phyloP scores from a whole-genome alignment of 345 rosid species.

The Eucalyptus grandis region DNA sequence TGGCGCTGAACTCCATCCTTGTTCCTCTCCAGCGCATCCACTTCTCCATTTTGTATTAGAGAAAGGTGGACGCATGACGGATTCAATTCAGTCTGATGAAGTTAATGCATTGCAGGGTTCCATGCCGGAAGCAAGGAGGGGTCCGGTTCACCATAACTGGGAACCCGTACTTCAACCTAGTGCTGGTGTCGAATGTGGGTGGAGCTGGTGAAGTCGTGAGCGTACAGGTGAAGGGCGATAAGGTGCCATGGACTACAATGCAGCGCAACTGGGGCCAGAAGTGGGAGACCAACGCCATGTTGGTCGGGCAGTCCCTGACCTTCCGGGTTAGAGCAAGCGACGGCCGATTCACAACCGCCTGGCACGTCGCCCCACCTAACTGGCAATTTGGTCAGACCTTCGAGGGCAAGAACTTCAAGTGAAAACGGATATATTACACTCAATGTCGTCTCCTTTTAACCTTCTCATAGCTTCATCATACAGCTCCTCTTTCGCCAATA shows the following conservation, averaged over 20 bases:
- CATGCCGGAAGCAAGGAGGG: slow-evolving; percentile 73
- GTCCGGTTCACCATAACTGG: slow-evolving; percentile 50
- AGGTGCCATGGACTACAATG: slow-evolving; percentile 33
- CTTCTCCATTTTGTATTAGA: neutral
- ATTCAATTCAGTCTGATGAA: neutral
- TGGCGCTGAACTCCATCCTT: neutral
- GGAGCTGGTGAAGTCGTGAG: slow-evolving; percentile 57
- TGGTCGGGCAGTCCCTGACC: slow-evolving; percentile 27
- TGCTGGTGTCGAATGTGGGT: slow-evolving; percentile 49
- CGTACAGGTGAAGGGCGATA: slow-evolving; percentile 42
- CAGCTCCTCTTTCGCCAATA: neutral
- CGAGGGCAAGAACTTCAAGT: slow-evolving; percentile 35
- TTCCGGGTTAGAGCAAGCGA: slow-evolving; percentile 36
- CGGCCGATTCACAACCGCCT: slow-evolving; percentile 16
- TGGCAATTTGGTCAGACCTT: slow-evolving; percentile 43
- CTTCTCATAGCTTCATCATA: neutral
- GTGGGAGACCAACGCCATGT: slow-evolving; percentile 19
- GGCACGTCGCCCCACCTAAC: slow-evolving; percentile 25
- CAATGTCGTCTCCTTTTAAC: neutral
- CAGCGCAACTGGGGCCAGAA: slow-evolving; percentile 37
- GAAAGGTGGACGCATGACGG: neutral
- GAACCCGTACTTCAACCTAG: slow-evolving; percentile 53
- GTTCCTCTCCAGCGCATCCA: neutral
- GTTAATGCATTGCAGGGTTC: slow-evolving; percentile 31
- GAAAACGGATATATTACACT: neutral